Evolutionary conservation across 331 rosid species (phyloP), one percentile per base, ranked within the genome.

Genomic region (Phaseolus coccineus): DNA sequence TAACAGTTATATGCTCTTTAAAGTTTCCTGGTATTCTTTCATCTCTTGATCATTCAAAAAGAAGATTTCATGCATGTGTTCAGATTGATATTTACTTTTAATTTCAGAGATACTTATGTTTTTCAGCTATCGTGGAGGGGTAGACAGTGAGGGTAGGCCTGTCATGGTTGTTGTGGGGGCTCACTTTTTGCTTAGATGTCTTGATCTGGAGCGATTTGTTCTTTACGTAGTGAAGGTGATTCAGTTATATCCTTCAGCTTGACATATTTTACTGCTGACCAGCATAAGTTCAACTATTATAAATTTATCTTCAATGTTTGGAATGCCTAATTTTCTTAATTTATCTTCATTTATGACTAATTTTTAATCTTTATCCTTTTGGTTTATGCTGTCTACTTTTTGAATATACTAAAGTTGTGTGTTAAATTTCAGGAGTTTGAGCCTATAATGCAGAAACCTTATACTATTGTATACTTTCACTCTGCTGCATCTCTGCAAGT

Each of bases 111-210:
- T 58, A 33, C 62, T 44, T 66, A 19, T 51, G 57, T 61, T 65
- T 83, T 83, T 84, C 91, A 95, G 99, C 57, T 95, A 93, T 77
- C 99, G 96, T 22, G 98, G 98, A 68, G 99, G 99, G 67, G 98
- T 95, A 66, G 99, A 95, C 70, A 88, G 96, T 40, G 99, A 95
- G 70, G 99, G 99, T 79, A 93, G 84, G 77, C 97, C 99, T 8
- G 92, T 95, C 56, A 91, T 95, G 93, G 99, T 93, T 79, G 92
- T 95, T 81, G 98, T 93, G 59, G 99, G 99, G 74, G 99, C 99
- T 57, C 99, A 95, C 84, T 91, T 95, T 85, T 91, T 95, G 74
- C 88, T 93, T 68, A 90, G 97, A 47, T 95, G 99, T 84, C 99
- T 93, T 80, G 97, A 95, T 87, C 85, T 95, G 80, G 99, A 95